Percentiles rank a stretch among this genome's conserved stretches.
These are phyloP conservation scores for Scleroderma citrinum DNA, from an alignment of 768 basidiomycete species.

Conservation along the genomic window DNA sequence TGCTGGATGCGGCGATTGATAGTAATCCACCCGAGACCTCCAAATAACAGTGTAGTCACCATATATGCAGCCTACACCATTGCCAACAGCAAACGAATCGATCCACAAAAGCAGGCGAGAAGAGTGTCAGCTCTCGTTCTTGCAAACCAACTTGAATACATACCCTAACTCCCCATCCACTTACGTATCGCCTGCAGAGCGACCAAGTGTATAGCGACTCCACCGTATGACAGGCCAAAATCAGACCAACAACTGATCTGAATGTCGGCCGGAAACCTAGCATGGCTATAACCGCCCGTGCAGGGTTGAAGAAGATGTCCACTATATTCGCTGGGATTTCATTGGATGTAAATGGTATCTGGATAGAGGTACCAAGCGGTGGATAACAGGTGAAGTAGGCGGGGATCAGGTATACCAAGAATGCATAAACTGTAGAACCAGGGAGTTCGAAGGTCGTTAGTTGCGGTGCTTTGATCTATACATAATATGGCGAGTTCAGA, in stretches of 20 bases:
- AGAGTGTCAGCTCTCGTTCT: neutral
- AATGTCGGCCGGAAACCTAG: conserved; percentile 16
- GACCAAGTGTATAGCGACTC: conserved; percentile 26
- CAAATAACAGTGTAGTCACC: conserved; percentile 43
- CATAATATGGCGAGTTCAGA: neutral
- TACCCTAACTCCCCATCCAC: conserved; percentile 14
- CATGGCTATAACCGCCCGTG: conserved; percentile 5
- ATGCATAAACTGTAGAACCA: conserved; percentile 25
- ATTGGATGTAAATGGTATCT: neutral
- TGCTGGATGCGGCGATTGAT: conserved; percentile 55
- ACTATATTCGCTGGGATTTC: conserved; percentile 9
- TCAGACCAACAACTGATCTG: conserved; percentile 4
- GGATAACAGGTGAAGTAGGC: conserved; percentile 16
- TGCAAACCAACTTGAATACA: conserved; percentile 1
- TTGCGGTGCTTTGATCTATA: conserved; percentile 56
- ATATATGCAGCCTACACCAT: conserved; percentile 45
- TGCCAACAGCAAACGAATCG: neutral
- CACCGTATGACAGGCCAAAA: conserved; percentile 10
- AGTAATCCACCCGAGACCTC: conserved; percentile 49
- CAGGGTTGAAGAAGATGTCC: conserved; percentile 18
- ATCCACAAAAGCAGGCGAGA: neutral
- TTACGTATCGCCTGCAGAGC: conserved; percentile 26
- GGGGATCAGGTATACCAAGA: conserved; percentile 8
- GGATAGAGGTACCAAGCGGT: conserved; percentile 13
- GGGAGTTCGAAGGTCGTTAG: conserved; percentile 53